Conservation (phyloP, 768 basidiomycete species). For the Nidula microcarpa region DNA sequence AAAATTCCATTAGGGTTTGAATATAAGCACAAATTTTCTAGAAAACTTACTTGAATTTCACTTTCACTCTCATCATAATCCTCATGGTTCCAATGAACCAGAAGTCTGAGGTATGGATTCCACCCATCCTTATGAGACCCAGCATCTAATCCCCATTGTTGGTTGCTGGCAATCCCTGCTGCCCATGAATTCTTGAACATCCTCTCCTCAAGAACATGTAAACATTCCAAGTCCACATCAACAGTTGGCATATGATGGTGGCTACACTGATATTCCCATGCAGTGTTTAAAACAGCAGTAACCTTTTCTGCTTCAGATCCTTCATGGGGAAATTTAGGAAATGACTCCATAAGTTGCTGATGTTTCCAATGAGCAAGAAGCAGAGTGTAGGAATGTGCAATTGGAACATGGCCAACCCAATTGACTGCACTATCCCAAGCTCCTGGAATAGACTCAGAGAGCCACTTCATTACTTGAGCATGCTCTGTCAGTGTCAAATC, state of each 20-base stretch:
- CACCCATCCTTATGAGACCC: constrained; percentile 16
- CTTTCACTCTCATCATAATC: constrained; percentile 1
- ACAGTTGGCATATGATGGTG: not conserved
- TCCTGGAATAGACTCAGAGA: not conserved
- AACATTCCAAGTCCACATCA: not conserved
- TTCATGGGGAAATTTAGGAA: not conserved
- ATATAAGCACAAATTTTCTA: not conserved
- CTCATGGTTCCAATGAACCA: constrained; percentile 7
- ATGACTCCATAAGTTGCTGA: no score
- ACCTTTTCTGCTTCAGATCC: not conserved
- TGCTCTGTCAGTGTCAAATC: no score
- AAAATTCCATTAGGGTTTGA: not conserved
- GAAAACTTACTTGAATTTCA: not conserved
- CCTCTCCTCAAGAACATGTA: not conserved
- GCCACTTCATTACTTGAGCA: no score
- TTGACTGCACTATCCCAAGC: not conserved
- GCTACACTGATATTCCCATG: not conserved
- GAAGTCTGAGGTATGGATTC: constrained; percentile 10
- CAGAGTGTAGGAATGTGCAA: not conserved
- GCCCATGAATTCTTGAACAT: constrained; percentile 2
- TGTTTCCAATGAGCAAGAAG: not conserved
- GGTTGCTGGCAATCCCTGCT: constrained; percentile 15
- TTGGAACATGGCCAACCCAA: not conserved
- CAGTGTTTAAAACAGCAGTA: not conserved
- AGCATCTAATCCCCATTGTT: constrained; percentile 19